These are phyloP conservation scores for Sarocladium oryzae DNA, from an alignment of 2,329 filamentous ascomycete genomes.

Conservation along the genomic window DNA sequence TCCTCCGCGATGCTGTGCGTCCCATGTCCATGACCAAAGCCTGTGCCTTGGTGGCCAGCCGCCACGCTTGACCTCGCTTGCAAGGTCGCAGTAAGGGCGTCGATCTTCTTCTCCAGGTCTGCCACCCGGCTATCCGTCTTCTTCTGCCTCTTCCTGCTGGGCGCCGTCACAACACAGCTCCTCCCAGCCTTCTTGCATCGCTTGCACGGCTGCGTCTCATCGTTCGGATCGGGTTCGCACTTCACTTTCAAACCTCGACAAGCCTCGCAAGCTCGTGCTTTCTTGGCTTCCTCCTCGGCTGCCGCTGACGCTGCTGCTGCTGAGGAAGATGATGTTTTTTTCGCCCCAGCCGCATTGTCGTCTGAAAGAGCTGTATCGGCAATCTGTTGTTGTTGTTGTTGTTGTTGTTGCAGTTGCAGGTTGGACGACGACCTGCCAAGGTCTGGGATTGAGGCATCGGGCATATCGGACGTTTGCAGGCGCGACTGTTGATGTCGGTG, in stretches of 20 bases:
- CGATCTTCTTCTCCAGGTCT: constrained; percentile 88
- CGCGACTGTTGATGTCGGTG: background rate
- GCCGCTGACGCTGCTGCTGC: constrained; percentile 15
- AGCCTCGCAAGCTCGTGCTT: constrained; percentile 67
- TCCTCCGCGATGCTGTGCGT: background rate
- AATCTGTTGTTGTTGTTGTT: constrained; percentile 15
- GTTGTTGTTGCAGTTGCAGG: too few relatives aligned
- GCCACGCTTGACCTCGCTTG: constrained; percentile 40
- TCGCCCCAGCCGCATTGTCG: too few relatives aligned
- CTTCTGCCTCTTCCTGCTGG: constrained; percentile 73
- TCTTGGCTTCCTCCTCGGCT: constrained; percentile 46
- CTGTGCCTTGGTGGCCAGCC: background rate
- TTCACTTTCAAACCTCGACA: constrained; percentile 75
- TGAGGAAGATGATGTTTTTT: constrained; percentile 6
- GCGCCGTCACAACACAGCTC: constrained; percentile 69
- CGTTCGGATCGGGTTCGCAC: constrained; percentile 67
- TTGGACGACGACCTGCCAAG: constrained; percentile 12
- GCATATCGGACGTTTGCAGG: background rate
- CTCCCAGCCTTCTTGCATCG: constrained; percentile 77
- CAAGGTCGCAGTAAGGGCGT: constrained; percentile 75
- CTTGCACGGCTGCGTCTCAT: constrained; percentile 59
- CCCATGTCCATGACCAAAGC: background rate
- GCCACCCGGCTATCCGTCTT: constrained; percentile 86
- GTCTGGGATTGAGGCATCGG: background rate
- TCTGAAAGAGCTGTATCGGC: constrained; percentile 3